Conservation (phyloP, 2,329 filamentous ascomycete genomes). For the Sporothrix dimorphospora region DNA sequence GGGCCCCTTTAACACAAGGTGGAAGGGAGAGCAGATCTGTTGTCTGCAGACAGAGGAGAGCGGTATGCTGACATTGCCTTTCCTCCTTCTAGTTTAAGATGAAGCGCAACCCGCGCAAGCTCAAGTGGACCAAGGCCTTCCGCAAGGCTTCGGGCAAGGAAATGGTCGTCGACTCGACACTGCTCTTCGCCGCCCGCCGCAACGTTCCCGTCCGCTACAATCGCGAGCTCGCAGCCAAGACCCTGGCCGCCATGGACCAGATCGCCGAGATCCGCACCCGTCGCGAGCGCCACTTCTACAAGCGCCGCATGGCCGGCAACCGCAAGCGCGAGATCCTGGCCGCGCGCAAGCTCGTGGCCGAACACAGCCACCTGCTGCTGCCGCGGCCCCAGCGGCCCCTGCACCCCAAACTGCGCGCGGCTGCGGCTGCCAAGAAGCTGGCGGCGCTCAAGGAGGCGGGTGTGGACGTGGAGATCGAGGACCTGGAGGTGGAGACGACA, state of each 20-base stretch:
- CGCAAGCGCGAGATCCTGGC: constrained; percentile 76
- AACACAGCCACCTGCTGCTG: constrained; percentile 91
- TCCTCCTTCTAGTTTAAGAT: constrained; percentile 73
- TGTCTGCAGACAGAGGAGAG: neutral
- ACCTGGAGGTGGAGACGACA: constrained; percentile 40
- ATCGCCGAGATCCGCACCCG: constrained; percentile 81
- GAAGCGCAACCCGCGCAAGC: constrained; percentile 96
- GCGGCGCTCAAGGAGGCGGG: constrained; percentile 42
- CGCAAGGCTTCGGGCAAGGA: constrained; percentile 81
- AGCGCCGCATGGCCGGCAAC: constrained; percentile 89
- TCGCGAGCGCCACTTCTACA: constrained; percentile 91
- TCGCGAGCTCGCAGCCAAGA: constrained; percentile 84
- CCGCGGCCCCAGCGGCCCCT: constrained; percentile 49
- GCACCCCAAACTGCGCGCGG: constrained; percentile 53
- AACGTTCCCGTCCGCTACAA: constrained; percentile 96
- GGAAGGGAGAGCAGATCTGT: neutral
- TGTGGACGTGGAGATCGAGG: constrained; percentile 61
- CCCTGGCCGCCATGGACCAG: constrained; percentile 88
- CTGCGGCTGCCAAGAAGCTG: constrained; percentile 40
- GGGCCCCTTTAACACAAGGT: too few relatives aligned
- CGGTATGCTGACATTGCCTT: neutral
- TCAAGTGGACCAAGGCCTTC: constrained; percentile 97
- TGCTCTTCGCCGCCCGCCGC: constrained; percentile 88
- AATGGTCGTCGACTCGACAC: constrained; percentile 90
- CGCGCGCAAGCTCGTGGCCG: constrained; percentile 84